Conservation (phyloP, 2,329 filamentous ascomycete species). For the Niveomyces coronatus region DNA sequence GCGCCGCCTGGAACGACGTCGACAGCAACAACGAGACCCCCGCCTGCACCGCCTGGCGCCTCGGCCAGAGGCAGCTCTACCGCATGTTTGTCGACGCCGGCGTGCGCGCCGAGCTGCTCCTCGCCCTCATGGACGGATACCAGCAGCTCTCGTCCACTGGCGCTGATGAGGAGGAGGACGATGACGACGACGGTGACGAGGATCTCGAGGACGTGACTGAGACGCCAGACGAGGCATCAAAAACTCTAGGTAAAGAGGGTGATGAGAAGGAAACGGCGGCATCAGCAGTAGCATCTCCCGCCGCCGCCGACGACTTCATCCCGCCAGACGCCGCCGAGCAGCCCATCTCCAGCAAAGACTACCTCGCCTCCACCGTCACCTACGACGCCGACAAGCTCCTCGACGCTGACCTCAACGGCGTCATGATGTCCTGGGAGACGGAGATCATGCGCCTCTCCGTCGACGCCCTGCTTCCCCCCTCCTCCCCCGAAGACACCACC, state of each 20-base stretch:
- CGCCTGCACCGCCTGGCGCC: slow-evolving; percentile 66
- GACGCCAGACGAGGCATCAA: slow-evolving; percentile 13
- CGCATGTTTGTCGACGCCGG: slow-evolving; percentile 79
- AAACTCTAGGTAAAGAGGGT: too few species aligned
- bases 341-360: slow-evolving; percentile 53
- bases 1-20: slow-evolving; percentile 96
- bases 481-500: too few species aligned
- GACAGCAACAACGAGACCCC: slow-evolving; percentile 82
- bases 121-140: slow-evolving; percentile 74
- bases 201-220: slow-evolving; percentile 26
- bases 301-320: slow-evolving; percentile 19
- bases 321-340: slow-evolving; percentile 28
- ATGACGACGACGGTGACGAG: slow-evolving; percentile 37
- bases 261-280: not conserved
- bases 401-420: slow-evolving; percentile 66
- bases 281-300: slow-evolving; percentile 13
- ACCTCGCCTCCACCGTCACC: slow-evolving; percentile 56
- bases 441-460: slow-evolving; percentile 76
- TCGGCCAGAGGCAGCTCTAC: slow-evolving; percentile 65
- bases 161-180: slow-evolving; percentile 37
- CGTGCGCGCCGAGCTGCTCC: slow-evolving; percentile 77
- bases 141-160: slow-evolving; percentile 55
- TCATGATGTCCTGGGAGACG: slow-evolving; percentile 92
- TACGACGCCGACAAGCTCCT: slow-evolving; percentile 59
- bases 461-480: slow-evolving; percentile 50